Evolutionary conservation across 2,329 filamentous ascomycete genomes (phyloP), one percentile per base, ranked within the genome.

Genomic region (Diaporthe nobilis): DNA sequence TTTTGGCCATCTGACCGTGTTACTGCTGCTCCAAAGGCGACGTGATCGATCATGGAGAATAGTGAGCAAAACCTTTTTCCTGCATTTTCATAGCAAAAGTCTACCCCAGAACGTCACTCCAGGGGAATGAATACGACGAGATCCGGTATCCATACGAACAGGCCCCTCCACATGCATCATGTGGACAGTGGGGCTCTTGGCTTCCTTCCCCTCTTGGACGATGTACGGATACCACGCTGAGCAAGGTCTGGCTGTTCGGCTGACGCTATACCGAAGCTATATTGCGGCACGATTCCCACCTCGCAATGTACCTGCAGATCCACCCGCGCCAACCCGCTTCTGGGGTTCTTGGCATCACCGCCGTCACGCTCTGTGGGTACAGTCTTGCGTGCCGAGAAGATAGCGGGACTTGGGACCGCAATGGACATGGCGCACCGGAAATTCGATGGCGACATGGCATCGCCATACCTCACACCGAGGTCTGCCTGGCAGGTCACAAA

Each of bases 331-430:
- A 70, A 42, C n/a, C 65, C 49, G 34, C n/a, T 70, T 70, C 65
- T 55, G 65, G 65, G n/a, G 8, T 31, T 51, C 65, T 70, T 55
- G 65, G 65, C 65, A 68, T 25, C 47, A 53, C 22, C 28, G 17
- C 65, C 34, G 34, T 70, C 49, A 70, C 65, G 65, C 65, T 70
- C 65, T 70, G 65, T 70, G 65, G 65, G 49, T 53, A 70, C 65
- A 20, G 49, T 55, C 49, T 70, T 70, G 65, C 65, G 65, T 70
- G 65, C 65, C 65, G 65, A 70, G 65, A 55, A 55, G 47, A 55
- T 42, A 70, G 65, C 9, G 65, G 65, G 65, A 55, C 31, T 55
- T 70, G 65, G 65, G 65, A 70, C 65, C 44, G 63, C 63, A 51
- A 25, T 67, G n/a, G 63, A 53, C 47, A 53, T 20, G 63, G 47